Conservation (phyloP, 1,284 basidiomycete genomes). For the Microbotryum scabiosae region DNA sequence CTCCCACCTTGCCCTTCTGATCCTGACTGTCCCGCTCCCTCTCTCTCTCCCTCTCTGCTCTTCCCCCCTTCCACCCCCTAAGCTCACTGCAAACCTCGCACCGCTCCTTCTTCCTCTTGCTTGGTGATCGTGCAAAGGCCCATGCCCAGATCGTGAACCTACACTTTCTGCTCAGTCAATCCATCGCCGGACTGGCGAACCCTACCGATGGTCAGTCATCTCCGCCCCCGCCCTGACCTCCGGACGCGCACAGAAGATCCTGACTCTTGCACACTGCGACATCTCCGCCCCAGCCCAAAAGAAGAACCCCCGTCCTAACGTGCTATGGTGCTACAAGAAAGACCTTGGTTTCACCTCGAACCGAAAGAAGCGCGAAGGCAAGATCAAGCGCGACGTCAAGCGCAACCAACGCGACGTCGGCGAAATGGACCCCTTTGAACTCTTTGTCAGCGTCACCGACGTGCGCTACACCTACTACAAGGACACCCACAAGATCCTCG, state of each 20-base stretch:
- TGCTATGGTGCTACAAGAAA: constrained; percentile 96
- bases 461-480: constrained; percentile 96
- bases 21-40: background rate
- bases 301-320: constrained; percentile 67
- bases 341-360: constrained; percentile 91
- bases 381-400: constrained; percentile 90
- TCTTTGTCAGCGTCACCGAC: constrained; percentile 97
- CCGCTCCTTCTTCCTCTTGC: constrained; percentile 91
- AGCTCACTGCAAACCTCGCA: constrained; percentile 60
- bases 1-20: background rate
- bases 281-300: constrained; percentile 25
- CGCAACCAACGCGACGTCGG: constrained; percentile 87
- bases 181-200: constrained; percentile 40
- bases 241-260: too few relatives aligned
- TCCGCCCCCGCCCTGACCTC: too few relatives aligned
- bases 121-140: constrained; percentile 89
- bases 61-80: background rate
- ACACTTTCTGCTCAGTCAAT: constrained; percentile 87
- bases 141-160: constrained; percentile 85
- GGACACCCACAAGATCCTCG: constrained; percentile 90
- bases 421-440: constrained; percentile 94
- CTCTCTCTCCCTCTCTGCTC: too few relatives aligned
- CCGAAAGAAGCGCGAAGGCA: constrained; percentile 91
- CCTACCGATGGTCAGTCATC: constrained; percentile 26
- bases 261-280: background rate